Percentiles rank a stretch among this genome's conserved stretches.
Evolutionary conservation across 495 filamentous ascomycete species (phyloP).

Genomic region (Oidiodendron maius): DNA sequence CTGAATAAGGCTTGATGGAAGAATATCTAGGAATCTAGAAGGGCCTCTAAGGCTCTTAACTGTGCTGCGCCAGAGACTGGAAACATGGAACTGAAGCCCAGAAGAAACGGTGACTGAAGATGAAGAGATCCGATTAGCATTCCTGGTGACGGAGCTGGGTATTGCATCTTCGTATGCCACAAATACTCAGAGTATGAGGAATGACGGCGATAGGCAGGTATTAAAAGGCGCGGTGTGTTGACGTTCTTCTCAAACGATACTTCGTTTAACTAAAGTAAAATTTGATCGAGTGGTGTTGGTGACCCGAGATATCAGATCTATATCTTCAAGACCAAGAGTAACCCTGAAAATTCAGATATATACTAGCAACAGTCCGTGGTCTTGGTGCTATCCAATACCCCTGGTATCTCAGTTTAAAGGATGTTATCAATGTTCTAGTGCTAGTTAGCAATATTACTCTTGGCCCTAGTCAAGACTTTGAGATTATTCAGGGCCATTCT

Average conservation of each 20-base stretch:
- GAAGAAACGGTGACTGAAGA: constrained; percentile 82
- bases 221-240: constrained; percentile 71
- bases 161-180: constrained; percentile 81
- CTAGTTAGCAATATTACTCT: constrained; percentile 74
- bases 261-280: constrained; percentile 45
- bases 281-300: constrained; percentile 91
- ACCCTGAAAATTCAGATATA: constrained; percentile 60
- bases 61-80: constrained; percentile 89
- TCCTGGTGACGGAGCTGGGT: constrained; percentile 90
- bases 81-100: constrained; percentile 88
- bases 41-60: constrained; percentile 84
- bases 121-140: constrained; percentile 81
- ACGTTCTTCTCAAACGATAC: neutral
- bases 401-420: constrained; percentile 75
- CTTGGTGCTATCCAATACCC: constrained; percentile 67
- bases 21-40: constrained; percentile 77
- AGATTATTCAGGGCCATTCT: constrained; percentile 90
- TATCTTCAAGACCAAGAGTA: constrained; percentile 86
- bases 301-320: constrained; percentile 87
- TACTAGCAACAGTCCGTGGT: constrained; percentile 90
- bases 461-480: constrained; percentile 85
- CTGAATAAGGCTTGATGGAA: constrained; percentile 92
- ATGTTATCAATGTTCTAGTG: constrained; percentile 83
- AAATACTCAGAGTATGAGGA: constrained; percentile 78
- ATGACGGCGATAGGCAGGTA: constrained; percentile 75